These are phyloP conservation scores for Fusarium piperis DNA, from an alignment of 2,329 filamentous ascomycete species.

Conservation along the genomic window DNA sequence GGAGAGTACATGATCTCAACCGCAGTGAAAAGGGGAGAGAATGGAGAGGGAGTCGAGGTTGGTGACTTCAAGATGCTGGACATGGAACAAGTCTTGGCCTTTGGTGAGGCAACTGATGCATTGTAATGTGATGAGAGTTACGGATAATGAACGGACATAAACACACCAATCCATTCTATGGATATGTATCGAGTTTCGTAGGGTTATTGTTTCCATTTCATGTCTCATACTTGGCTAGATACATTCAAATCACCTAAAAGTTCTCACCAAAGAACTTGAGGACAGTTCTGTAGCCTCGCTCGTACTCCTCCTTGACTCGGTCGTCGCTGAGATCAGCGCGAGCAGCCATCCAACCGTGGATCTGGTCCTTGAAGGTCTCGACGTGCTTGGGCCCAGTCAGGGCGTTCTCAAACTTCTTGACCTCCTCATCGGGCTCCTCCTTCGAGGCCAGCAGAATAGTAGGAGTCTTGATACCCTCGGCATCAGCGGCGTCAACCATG, in stretches of 20 bases:
- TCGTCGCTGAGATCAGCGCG: conserved; percentile 66
- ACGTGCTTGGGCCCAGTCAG: conserved; percentile 67
- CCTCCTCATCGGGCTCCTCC: conserved; percentile 67
- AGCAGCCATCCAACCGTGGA: conserved; percentile 80
- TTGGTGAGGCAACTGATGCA: conserved; percentile 50
- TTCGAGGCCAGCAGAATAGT: conserved; percentile 71
- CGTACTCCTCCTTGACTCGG: conserved; percentile 69
- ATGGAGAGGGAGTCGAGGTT: conserved; percentile 51
- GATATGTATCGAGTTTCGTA: background rate
- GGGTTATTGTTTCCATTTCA: conserved; percentile 11
- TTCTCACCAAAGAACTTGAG: conserved; percentile 67
- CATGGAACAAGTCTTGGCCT: conserved; percentile 57
- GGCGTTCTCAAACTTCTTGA: conserved; percentile 65
- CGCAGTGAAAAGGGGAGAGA: conserved; percentile 56
- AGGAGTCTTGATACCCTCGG: conserved; percentile 67
- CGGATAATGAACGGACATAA: background rate
- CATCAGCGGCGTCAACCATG: conserved; percentile 72
- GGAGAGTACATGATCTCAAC: conserved; percentile 66
- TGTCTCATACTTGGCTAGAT: conserved; percentile 12
- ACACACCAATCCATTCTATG: background rate
- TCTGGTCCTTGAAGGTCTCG: conserved; percentile 73
- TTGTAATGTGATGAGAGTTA: background rate
- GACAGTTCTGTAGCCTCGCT: conserved; percentile 68
- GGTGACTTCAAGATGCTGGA: conserved; percentile 55
- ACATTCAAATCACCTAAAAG: conserved; percentile 43